Conservation (phyloP, 108 stramenopile species). For the Mayamaea pseudoterrestris region DNA sequence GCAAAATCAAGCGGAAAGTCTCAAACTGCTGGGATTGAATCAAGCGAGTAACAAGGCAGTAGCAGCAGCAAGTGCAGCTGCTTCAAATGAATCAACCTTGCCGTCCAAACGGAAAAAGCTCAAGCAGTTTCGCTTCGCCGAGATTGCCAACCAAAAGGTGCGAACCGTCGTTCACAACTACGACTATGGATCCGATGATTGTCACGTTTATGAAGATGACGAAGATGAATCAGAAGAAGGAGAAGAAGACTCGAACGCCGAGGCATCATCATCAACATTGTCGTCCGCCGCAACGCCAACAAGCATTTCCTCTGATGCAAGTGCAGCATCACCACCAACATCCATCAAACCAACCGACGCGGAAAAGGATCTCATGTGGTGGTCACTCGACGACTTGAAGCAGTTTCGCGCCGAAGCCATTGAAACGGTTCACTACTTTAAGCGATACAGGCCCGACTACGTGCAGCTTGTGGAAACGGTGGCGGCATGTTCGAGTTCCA, state of each 20-base stretch:
- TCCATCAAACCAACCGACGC: background rate
- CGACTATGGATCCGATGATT: too few relatives aligned
- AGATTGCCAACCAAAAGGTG: conserved; percentile 3
- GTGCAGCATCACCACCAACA: background rate
- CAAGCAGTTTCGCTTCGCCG: conserved; percentile 10
- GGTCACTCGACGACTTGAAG: conserved; percentile 13
- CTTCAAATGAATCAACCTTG: background rate
- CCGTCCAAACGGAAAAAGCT: background rate
- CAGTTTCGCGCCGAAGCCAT: conserved; percentile 9
- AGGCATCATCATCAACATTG: too few relatives aligned
- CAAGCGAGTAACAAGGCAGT: too few relatives aligned
- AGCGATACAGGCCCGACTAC: conserved; percentile 11
- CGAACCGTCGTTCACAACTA: conserved; percentile 1
- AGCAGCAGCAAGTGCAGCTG: too few relatives aligned
- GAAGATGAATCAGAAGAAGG: background rate
- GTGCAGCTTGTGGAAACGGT: conserved; percentile 10
- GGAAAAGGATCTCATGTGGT: conserved; percentile 6
- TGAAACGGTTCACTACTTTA: conserved; percentile 12
- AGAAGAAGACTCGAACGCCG: conserved; percentile 9
- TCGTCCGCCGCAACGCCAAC: too few relatives aligned
- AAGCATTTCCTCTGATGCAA: too few relatives aligned
- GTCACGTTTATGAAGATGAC: conserved; percentile 7
- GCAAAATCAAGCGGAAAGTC: conserved; percentile 5
- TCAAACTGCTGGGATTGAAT: too few relatives aligned
- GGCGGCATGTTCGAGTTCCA: conserved; percentile 1